Evolutionary conservation across 2,329 filamentous ascomycete genomes (phyloP), one percentile per base, ranked within the genome.

Genomic region (Karstenula rhodostoma): DNA sequence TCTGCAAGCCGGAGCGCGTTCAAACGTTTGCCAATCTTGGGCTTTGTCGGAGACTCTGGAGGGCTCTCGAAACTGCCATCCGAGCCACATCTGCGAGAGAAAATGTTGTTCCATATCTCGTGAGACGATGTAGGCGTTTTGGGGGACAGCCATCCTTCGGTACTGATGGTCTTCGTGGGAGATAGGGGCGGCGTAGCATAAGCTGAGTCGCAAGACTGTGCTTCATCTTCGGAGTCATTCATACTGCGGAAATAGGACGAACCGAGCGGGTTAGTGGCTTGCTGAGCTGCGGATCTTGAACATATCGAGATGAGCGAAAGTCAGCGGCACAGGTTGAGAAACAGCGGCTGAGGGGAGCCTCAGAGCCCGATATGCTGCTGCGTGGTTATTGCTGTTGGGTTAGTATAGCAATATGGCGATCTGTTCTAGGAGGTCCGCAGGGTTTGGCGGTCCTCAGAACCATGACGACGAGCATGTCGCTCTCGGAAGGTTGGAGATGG

Each of bases 141-240:
- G 22, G 73, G 72, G 19, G 74, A 74, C 15, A 62, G 54, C 70
- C 71, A 75, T 58, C 61, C 72, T 33, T 68, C 69, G 40, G 71
- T 77, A 60, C 73, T 76, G 60, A 69, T 61, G 17, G 70, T 75
- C 59, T 77, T 77, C 35, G 70, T 69, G 29, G 74, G 74, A 48
- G 75, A 77, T n/a, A 75, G 59, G 10, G 73, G 74, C 22, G 74
- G 75, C 29, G 74, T 76, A 19, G 63, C 57, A 44, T 68, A 73
- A 35, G 69, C 68, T 27, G 62, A 64, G 10, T 58, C 56, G 33
- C 55, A 67, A 6, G 51, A 44, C 46, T 57, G 55, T n/a, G 58
- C 25, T 22, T 66, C 67, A 55, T 71, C 61, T 8, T 70, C 67
- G 53, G 60, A 62, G 40, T 62, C 59, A 58, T 65, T 62, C 74